Evolutionary conservation across 179 eudicot species (phyloP), one percentile per base, ranked within the genome.

Genomic region (Drosera spatulata): DNA sequence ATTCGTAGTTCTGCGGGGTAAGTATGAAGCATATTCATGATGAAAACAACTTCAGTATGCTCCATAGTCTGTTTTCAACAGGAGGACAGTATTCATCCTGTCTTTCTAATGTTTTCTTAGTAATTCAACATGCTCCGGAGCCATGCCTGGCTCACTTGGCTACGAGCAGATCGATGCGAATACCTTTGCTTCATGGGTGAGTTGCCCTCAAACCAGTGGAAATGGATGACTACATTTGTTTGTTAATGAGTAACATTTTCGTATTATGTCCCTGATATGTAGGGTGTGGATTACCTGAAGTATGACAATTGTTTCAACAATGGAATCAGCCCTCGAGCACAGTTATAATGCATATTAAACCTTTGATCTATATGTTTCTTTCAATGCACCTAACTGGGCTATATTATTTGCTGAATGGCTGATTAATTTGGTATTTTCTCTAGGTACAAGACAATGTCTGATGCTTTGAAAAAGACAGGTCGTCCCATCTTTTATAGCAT

Each of bases 1-100:
- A 83, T 91, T 58, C 88, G 88, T 61, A 72, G 83, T 0, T 95
- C 83, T 73, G 91, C 98, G 33, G 96, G 98, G 98, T 88, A 85
- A 5, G 33, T 54, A 7, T 49, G 8, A 45, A 22, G 33, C 33
- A 22, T 22, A 22, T 22, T 22, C 33, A 22, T 22, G 33, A 22
- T 22, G 33, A 22, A 22, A 22, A 22, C 33, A 22, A 22, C 33
- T 22, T 22, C 33, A 22, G 33, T 22, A 22, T 22, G 33, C 33
- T 22, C 33, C 33, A 22, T 22, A 22, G 33, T 22, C 33, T 22
- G 33, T 22, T 22, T 22, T 22, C 33, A 22, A 22, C 33, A 22
- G 33, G 33, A 22, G 33, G 33, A 22, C 33, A 22, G 33, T 22
- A 22, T 22, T 22, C 33, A 22, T 22, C 33, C 33, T 22, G 33